These are phyloP conservation scores for Stachybotrys chlorohalonatus DNA, from an alignment of 2,329 filamentous ascomycete genomes.

Conservation along the genomic window DNA sequence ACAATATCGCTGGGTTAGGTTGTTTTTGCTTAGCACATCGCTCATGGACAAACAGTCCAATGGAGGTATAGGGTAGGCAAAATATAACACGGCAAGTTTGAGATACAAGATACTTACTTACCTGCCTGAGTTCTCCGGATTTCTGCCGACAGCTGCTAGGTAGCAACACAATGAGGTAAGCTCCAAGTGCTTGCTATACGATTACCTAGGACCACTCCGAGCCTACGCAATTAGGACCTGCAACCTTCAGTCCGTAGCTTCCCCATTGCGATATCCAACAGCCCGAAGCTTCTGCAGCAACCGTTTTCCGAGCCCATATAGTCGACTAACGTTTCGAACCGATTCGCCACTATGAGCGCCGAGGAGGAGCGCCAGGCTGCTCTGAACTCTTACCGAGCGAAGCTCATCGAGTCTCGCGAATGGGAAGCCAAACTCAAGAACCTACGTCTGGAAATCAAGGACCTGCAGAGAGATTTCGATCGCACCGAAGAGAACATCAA, in stretches of 20 bases:
- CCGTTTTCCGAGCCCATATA: neutral
- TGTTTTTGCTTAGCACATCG: no score
- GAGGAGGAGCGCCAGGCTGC: conserved; percentile 58
- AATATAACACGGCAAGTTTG: no score
- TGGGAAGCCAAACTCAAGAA: conserved; percentile 98
- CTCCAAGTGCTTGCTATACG: neutral
- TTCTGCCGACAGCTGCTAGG: neutral
- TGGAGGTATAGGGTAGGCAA: no score
- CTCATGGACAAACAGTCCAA: no score
- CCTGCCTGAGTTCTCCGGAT: neutral
- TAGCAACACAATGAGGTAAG: neutral
- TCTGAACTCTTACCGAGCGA: conserved; percentile 68
- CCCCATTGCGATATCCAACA: neutral
- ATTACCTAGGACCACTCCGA: neutral
- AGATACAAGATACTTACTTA: no score
- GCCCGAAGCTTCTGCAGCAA: neutral
- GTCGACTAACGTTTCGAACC: neutral
- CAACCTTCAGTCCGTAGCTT: neutral
- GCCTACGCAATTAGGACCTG: neutral
- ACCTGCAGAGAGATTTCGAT: conserved; percentile 88
- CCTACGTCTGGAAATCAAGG: conserved; percentile 91
- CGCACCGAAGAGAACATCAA: conserved; percentile 99
- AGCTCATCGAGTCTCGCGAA: conserved; percentile 89
- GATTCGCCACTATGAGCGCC: conserved; percentile 33
- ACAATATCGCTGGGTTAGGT: no score